Evolutionary conservation across 805 yeast species (phyloP), one percentile per base, ranked within the genome.

Genomic region (Suhomyces pyralidae): DNA sequence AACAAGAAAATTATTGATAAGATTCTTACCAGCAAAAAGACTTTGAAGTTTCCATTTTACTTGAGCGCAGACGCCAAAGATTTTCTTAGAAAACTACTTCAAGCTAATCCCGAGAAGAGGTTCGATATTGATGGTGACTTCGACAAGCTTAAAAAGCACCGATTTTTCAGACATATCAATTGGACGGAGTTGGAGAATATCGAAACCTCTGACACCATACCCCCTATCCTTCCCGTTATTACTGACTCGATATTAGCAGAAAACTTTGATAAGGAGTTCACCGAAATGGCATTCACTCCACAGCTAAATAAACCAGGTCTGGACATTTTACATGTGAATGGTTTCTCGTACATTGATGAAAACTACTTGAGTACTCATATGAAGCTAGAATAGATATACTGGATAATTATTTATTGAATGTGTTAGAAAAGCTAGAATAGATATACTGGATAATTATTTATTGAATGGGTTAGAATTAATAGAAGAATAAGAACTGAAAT

Each of bases 171-270:
- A 40, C 55, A 64, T 46, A 55, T 76, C 17, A 59, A 71, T 57
- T 76, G 80, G 80, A 51, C 60, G 4, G 66, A 64, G 7, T 61
- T 74, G 49, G 71, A 67, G 48, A 50, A 59, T 43, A 63, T 65
- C 50, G 57, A 53, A 49, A 47, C 46, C 9, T 14, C 32, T 20
- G 56, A 51, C 9, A 47, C 52, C n/a, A 50, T 69, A 24, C 80
- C 80, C 4, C 80, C 80, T 1, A 74, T 76, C 36, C 56, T 73
- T 42, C 80, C 80, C 3, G 64, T 74, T 7, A 74, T 76, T 20
- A 73, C 78, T 7, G 76, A 76, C 51, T 78, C 79, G 0, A 64
- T 71, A 1, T 64, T 76, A 56, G 80, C 80, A 3, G 80, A 76
- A 51, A 76, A 76, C 58, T 76, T 76, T 51, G 76, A 75, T 51